A percentile compares a stretch with the other conserved stretches of the same genome.
Conservation (phyloP, 306 rosid genomes). For the Myrica gale region DNA sequence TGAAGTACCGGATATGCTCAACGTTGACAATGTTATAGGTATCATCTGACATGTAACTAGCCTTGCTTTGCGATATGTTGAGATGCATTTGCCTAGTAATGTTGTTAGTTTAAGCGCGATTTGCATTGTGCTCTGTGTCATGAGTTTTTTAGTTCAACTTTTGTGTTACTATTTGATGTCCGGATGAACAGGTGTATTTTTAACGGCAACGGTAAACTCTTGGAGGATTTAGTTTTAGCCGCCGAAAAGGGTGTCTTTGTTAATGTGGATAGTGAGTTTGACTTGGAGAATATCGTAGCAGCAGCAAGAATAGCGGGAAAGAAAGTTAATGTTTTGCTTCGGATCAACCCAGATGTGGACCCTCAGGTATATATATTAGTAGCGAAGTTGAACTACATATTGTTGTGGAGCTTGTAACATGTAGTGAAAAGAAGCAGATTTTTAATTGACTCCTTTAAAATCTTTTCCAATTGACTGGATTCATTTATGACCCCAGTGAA, state of each 20-base stretch:
- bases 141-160: neutral
- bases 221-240: constrained; percentile 90
- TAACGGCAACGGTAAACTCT: constrained; percentile 83
- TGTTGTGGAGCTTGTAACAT: constrained; percentile 11
- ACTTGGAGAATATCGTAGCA: constrained; percentile 77
- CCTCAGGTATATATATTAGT: constrained; percentile 60
- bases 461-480: neutral
- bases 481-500: neutral
- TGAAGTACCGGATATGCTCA: neutral
- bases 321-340: constrained; percentile 75
- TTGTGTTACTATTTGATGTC: constrained; percentile 8
- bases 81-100: neutral
- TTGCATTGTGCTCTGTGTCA: neutral
- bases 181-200: constrained; percentile 70
- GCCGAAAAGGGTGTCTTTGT: constrained; percentile 79
- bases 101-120: neutral
- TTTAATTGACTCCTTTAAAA: neutral
- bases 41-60: neutral
- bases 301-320: constrained; percentile 76
- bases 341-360: constrained; percentile 91
- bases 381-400: neutral
- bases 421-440: neutral
- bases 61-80: neutral
- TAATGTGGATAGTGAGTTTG: constrained; percentile 90
- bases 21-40: neutral